Conservation (phyloP, 2,329 filamentous ascomycete genomes). For the Diaporthe sp. region DNA sequence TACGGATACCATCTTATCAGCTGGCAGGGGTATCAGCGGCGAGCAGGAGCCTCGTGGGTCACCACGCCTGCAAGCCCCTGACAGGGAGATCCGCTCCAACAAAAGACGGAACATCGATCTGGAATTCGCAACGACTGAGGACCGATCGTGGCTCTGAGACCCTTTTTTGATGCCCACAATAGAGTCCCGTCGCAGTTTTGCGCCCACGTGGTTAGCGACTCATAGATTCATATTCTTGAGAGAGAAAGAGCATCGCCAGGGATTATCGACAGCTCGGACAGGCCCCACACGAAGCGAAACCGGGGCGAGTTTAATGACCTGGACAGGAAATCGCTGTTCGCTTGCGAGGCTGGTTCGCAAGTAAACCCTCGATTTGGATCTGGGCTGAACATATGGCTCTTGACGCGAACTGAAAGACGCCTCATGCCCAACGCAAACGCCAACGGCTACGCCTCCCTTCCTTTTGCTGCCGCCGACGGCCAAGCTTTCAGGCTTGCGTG, state of each 20-base stretch:
- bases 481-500: conserved; percentile 11
- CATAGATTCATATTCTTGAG: background rate
- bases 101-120: conserved; percentile 16
- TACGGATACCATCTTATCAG: conserved; percentile 11
- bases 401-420: conserved; percentile 3
- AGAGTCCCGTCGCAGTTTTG: conserved; percentile 23
- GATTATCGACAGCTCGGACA: conserved; percentile 2
- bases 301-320: conserved; percentile 26
- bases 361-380: conserved; percentile 6
- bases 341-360: background rate
- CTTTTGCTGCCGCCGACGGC: background rate
- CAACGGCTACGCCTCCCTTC: background rate
- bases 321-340: background rate
- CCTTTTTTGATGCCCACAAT: conserved; percentile 6
- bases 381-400: background rate
- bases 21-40: background rate
- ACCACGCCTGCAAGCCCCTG: conserved; percentile 31
- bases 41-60: conserved; percentile 2
- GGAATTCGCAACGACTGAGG: background rate
- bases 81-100: conserved; percentile 9
- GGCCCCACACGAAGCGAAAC: conserved; percentile 23
- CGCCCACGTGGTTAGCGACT: conserved; percentile 29
- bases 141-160: conserved; percentile 12
- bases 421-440: background rate
- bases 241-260: conserved; percentile 16